phyloP scores from a whole-genome alignment of 208 protist genomes.

The Trypanosoma scelopori region DNA sequence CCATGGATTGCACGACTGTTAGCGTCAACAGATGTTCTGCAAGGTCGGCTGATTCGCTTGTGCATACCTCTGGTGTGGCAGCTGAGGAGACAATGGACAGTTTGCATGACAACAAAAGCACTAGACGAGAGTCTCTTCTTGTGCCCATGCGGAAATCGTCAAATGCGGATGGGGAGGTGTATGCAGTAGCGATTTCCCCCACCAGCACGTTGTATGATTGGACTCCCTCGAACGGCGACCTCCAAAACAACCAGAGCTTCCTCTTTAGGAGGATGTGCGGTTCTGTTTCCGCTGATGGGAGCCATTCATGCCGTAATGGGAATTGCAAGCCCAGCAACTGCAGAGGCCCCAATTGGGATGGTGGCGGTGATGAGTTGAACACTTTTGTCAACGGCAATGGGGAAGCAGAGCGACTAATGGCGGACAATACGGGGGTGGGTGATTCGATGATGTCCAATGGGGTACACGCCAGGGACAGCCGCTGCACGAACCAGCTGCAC shows the following conservation, averaged over 20 bases:
- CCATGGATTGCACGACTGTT: neutral
- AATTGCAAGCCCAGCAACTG: neutral
- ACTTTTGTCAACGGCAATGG: neutral
- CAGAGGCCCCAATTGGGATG: neutral
- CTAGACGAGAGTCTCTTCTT: neutral
- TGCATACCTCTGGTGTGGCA: neutral
- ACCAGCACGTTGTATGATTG: conserved; percentile 2
- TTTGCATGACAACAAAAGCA: neutral
- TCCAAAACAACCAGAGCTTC: neutral
- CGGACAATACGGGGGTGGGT: neutral
- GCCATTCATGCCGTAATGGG: neutral
- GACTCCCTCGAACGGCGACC: neutral
- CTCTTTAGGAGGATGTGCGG: neutral
- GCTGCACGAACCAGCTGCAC: neutral
- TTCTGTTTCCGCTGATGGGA: neutral
- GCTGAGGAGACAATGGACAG: neutral
- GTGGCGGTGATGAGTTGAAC: neutral
- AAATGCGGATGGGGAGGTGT: neutral
- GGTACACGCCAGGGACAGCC: neutral
- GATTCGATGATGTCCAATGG: neutral
- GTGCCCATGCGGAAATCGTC: neutral
- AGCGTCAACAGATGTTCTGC: neutral
- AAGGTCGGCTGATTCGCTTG: neutral
- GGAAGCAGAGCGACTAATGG: neutral
- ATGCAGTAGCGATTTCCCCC: neutral